Evolutionary conservation across 495 filamentous ascomycete genomes (phyloP).

Genomic region (Lasiosphaeria ovina): DNA sequence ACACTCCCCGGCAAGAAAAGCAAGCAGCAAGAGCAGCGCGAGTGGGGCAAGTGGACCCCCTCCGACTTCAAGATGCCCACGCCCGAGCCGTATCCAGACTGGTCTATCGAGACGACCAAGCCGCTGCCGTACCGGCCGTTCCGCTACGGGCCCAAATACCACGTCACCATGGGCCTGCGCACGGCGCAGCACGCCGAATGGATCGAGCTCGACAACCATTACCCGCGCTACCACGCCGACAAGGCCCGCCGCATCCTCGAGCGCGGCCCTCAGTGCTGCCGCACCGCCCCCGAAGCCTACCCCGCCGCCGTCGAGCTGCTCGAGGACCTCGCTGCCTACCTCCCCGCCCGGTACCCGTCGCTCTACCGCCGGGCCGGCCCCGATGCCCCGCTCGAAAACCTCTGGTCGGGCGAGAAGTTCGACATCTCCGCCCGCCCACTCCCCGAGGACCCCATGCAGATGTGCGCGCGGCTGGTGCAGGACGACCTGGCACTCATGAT

Average conservation of each 20-base stretch:
- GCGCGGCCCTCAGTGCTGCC: slow-evolving; percentile 67
- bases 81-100: slow-evolving; percentile 65
- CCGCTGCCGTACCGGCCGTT: slow-evolving; percentile 85
- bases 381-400: slow-evolving; percentile 65
- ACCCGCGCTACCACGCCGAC: slow-evolving; percentile 68
- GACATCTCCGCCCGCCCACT: slow-evolving; percentile 65
- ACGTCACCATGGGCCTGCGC: slow-evolving; percentile 81
- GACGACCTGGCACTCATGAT: slow-evolving; percentile 90
- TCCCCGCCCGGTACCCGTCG: slow-evolving; percentile 76
- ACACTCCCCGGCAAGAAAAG: slow-evolving; percentile 8
- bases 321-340: slow-evolving; percentile 70
- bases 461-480: slow-evolving; percentile 69
- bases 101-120: slow-evolving; percentile 68
- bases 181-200: slow-evolving; percentile 77
- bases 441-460: slow-evolving; percentile 80
- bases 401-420: slow-evolving; percentile 70
- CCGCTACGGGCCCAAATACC: slow-evolving; percentile 68
- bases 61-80: slow-evolving; percentile 66
- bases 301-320: slow-evolving; percentile 77
- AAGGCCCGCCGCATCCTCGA: slow-evolving; percentile 70
- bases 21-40: neutral
- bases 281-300: slow-evolving; percentile 71
- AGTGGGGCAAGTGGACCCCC: slow-evolving; percentile 62
- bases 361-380: slow-evolving; percentile 60
- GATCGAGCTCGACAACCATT: slow-evolving; percentile 90